These are phyloP conservation scores for Hymenochaete sp. DNA, from an alignment of 1,284 basidiomycete species.

Conservation along the genomic window DNA sequence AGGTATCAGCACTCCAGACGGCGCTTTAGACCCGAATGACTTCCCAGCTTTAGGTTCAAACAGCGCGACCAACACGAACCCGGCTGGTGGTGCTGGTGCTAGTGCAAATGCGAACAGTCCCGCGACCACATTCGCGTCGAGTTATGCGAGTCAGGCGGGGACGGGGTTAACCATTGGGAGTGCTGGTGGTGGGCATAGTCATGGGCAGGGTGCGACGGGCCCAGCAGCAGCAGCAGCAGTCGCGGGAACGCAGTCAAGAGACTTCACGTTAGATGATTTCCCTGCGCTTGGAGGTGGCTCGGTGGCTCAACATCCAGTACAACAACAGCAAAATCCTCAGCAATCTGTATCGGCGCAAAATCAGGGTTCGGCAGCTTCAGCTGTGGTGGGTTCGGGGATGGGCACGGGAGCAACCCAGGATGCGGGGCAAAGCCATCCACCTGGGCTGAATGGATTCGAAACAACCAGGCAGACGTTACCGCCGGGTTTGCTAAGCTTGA, in stretches of 20 bases:
- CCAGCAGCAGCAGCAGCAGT: too few species aligned
- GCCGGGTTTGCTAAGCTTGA: constrained; percentile 60
- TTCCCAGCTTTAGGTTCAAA: constrained; percentile 73
- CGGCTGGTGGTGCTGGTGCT: too few species aligned
- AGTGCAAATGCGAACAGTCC: constrained; percentile 28
- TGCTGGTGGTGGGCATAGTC: constrained; percentile 29
- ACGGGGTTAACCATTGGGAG: constrained; percentile 39
- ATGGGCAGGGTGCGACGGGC: constrained; percentile 28
- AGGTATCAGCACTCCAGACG: constrained; percentile 42
- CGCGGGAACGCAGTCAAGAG: constrained; percentile 50
- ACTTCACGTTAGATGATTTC: constrained; percentile 76
- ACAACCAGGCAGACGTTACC: constrained; percentile 34
- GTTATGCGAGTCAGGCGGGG: constrained; percentile 71
- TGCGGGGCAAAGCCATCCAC: constrained; percentile 54
- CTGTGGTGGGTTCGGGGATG: too few species aligned
- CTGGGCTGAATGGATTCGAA: constrained; percentile 63
- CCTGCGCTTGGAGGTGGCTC: constrained; percentile 65
- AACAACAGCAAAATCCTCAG: constrained; percentile 32
- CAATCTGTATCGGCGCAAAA: constrained; percentile 28
- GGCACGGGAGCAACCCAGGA: too few species aligned
- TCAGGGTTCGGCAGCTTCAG: too few species aligned
- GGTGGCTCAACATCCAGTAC: constrained; percentile 25
- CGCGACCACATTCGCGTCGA: constrained; percentile 33
- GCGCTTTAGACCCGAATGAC: constrained; percentile 77
- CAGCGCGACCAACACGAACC: constrained; percentile 24